A percentile compares a stretch with the other conserved stretches of the same genome.
Evolutionary conservation across 2,329 filamentous ascomycete genomes (phyloP).

Genomic region (Sporothrix variecibatus): DNA sequence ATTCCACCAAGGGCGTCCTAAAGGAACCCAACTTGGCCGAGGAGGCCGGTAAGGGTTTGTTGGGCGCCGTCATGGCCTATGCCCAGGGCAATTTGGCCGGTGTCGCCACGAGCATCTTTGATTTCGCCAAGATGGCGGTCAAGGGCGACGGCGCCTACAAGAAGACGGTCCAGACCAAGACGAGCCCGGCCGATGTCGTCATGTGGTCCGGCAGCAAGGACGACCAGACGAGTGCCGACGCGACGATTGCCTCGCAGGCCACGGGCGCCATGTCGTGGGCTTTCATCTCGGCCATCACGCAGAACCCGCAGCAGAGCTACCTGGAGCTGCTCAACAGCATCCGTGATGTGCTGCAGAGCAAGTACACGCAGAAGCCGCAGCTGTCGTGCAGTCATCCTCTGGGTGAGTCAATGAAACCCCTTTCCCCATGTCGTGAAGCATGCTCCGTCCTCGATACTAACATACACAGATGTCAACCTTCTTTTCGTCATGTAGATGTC

Average conservation of each 20-base stretch:
- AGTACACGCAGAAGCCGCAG: slow-evolving; percentile 94
- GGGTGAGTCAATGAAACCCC: slow-evolving; percentile 58
- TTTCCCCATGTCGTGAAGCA: background rate
- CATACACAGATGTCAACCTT: slow-evolving; percentile 27
- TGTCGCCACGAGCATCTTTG: slow-evolving; percentile 77
- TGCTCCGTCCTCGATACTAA: background rate
- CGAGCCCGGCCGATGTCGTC: slow-evolving; percentile 89
- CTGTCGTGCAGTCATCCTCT: slow-evolving; percentile 95
- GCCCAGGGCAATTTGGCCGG: slow-evolving; percentile 74
- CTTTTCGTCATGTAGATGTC: slow-evolving; percentile 28
- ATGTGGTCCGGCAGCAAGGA: slow-evolving; percentile 99
- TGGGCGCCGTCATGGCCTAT: slow-evolving; percentile 61
- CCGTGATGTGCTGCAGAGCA: slow-evolving; percentile 82
- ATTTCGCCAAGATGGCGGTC: slow-evolving; percentile 58
- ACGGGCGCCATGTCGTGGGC: slow-evolving; percentile 99
- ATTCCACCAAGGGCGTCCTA: slow-evolving; percentile 67
- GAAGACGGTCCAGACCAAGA: slow-evolving; percentile 83
- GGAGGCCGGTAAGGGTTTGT: slow-evolving; percentile 65
- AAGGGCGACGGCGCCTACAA: slow-evolving; percentile 87
- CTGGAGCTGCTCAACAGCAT: slow-evolving; percentile 96
- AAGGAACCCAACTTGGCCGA: slow-evolving; percentile 70
- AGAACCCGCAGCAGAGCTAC: slow-evolving; percentile 98
- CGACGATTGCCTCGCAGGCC: slow-evolving; percentile 84
- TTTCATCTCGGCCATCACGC: slow-evolving; percentile 88
- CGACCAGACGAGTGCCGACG: slow-evolving; percentile 91